A percentile compares a stretch with the other conserved stretches of the same genome.
Evolutionary conservation across 2,329 filamentous ascomycete species (phyloP).

Genomic region (Fonsecaea pugnacius): DNA sequence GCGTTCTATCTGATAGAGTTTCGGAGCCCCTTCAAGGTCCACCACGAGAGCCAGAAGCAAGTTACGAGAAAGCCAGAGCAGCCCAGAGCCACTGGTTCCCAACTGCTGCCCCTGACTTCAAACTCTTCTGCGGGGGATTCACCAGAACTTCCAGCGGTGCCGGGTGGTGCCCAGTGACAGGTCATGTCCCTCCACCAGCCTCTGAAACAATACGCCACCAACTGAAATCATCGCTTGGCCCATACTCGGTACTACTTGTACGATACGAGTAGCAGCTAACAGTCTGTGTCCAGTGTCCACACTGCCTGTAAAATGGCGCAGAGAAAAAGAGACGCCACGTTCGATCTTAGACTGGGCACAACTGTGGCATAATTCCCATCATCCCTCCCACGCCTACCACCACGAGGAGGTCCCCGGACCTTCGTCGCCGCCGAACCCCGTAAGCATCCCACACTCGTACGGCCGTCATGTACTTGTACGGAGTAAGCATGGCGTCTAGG

Average conservation of each 20-base stretch:
- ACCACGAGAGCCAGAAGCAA: not conserved
- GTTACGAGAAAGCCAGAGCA: not conserved
- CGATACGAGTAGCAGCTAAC: not conserved
- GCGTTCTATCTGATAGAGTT: slow-evolving; percentile 1
- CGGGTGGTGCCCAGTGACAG: not conserved
- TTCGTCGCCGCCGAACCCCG: not conserved
- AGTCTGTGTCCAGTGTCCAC: not conserved
- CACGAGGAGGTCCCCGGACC: not conserved
- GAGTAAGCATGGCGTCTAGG: not conserved
- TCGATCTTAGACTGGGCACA: not conserved
- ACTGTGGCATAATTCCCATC: not conserved
- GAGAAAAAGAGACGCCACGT: not conserved
- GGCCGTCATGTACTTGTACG: not conserved
- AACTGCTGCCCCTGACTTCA: slow-evolving; percentile 30
- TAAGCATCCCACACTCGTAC: not conserved
- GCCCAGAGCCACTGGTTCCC: slow-evolving; percentile 21
- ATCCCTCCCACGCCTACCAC: not conserved
- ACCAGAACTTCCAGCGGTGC: not conserved
- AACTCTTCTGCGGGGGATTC: slow-evolving; percentile 25
- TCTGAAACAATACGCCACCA: slow-evolving; percentile 32
- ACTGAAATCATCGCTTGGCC: slow-evolving; percentile 5
- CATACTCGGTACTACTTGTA: not conserved
- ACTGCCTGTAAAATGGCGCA: not conserved
- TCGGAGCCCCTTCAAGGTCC: not conserved
- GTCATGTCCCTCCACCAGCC: not conserved